phyloP scores from a whole-genome alignment of 139 green algal species.

The Microglena sp. region DNA sequence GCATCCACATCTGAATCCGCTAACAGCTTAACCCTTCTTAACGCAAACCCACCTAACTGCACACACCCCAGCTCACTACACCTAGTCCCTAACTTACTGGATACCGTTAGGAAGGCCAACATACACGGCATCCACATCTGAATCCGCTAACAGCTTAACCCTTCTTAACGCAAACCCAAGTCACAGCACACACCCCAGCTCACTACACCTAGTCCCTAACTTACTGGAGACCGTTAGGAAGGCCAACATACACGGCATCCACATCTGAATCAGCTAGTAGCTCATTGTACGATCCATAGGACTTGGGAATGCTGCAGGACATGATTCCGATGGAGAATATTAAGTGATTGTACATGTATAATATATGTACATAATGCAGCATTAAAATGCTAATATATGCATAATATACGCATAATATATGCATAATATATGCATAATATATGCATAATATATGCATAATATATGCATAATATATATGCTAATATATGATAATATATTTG shows the following conservation, averaged over 20 bases:
- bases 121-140: conserved; percentile 44
- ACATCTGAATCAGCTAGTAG: conserved; percentile 36
- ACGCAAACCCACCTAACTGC: too few relatives aligned
- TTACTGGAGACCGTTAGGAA: conserved; percentile 47
- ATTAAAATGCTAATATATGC: not conserved
- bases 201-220: too few relatives aligned
- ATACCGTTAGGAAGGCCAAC: conserved; percentile 43
- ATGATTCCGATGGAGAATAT: not conserved
- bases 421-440: too few relatives aligned
- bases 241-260: conserved; percentile 45
- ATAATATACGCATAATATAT: too few relatives aligned
- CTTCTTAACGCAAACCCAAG: not conserved
- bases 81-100: too few relatives aligned
- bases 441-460: too few relatives aligned
- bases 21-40: too few relatives aligned
- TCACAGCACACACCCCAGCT: conserved; percentile 20
- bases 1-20: too few relatives aligned
- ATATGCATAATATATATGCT: too few relatives aligned
- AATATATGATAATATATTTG: too few relatives aligned
- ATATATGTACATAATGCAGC: not conserved
- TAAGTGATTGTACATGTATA: not conserved
- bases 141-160: conserved; percentile 34
- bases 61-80: too few relatives aligned
- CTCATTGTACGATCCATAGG: conserved; percentile 37
- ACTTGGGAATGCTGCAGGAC: conserved; percentile 21